Conservation (phyloP, 2,329 filamentous ascomycete genomes). For the Massarina eburnea region DNA sequence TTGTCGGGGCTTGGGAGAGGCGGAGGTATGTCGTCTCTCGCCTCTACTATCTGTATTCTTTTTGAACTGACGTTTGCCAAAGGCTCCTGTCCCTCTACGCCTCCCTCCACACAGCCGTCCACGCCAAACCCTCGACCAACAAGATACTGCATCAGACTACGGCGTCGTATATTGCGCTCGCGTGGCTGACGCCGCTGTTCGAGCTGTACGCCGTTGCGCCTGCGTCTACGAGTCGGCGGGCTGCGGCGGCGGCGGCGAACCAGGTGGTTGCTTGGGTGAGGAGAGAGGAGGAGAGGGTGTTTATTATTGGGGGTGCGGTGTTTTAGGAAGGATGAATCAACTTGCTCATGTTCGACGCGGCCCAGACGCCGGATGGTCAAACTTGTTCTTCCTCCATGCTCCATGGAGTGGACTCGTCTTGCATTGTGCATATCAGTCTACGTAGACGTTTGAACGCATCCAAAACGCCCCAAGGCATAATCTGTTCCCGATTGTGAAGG, state of each 20-base stretch:
- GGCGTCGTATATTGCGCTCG: slow-evolving; percentile 73
- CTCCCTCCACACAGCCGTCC: slow-evolving; percentile 79
- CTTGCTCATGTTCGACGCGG: too few relatives aligned
- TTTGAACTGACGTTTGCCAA: not conserved
- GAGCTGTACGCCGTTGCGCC: slow-evolving; percentile 96
- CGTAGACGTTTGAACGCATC: not conserved
- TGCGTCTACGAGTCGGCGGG: slow-evolving; percentile 62
- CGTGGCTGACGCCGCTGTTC: slow-evolving; percentile 88
- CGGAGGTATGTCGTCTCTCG: slow-evolving; percentile 55
- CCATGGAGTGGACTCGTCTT: too few relatives aligned
- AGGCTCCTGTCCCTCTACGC: slow-evolving; percentile 83
- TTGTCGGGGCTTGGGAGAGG: slow-evolving; percentile 60
- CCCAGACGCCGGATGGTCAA: too few relatives aligned
- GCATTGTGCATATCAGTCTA: not conserved
- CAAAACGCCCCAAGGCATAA: slow-evolving; percentile 5
- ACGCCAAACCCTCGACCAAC: slow-evolving; percentile 78
- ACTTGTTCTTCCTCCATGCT: too few relatives aligned
- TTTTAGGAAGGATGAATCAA: slow-evolving; percentile 40
- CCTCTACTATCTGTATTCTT: slow-evolving; percentile 6
- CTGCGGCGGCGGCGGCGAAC: slow-evolving; percentile 82
- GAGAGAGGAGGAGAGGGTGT: slow-evolving; percentile 87
- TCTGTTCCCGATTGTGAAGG: not conserved
- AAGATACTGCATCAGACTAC: slow-evolving; percentile 82
- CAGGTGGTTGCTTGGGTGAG: slow-evolving; percentile 89
- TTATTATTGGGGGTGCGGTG: slow-evolving; percentile 97